Percentiles rank a stretch among this genome's conserved stretches.
These are phyloP conservation scores for Pneumocystis murina DNA, from an alignment of 1,139 yeast species.

Conservation along the genomic window DNA sequence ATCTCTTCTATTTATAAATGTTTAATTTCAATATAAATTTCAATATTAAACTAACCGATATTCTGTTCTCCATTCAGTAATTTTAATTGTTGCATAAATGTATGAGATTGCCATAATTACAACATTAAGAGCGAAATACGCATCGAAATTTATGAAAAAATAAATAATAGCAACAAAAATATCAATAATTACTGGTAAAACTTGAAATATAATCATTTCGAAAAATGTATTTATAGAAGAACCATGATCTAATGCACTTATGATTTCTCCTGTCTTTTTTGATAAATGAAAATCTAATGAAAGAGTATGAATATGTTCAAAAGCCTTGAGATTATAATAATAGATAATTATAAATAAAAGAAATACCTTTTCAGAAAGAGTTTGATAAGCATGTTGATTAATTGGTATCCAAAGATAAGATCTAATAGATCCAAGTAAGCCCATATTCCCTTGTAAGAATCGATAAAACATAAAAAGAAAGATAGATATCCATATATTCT, in stretches of 20 bases:
- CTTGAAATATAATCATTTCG: slow-evolving; percentile 33
- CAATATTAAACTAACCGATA: neutral
- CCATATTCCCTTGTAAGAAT: neutral
- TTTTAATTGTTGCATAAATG: slow-evolving; percentile 67
- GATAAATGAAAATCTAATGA: slow-evolving; percentile 82
- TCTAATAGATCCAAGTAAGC: neutral
- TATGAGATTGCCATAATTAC: slow-evolving; percentile 72
- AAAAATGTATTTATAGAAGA: slow-evolving; percentile 97
- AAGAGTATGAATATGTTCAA: slow-evolving; percentile 62
- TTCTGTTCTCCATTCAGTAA: slow-evolving; percentile 90
- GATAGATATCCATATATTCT: neutral
- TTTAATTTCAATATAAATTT: neutral
- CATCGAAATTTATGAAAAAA: slow-evolving; percentile 77
- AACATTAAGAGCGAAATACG: slow-evolving; percentile 77
- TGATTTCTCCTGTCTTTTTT: slow-evolving; percentile 86
- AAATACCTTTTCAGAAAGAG: neutral
- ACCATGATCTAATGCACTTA: slow-evolving; percentile 91
- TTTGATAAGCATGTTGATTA: neutral
- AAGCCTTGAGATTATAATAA: slow-evolving; percentile 30
- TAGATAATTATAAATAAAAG: neutral
- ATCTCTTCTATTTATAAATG: slow-evolving; percentile 49
- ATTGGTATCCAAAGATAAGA: slow-evolving; percentile 1
- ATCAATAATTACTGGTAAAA: slow-evolving; percentile 79
- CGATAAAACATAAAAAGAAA: neutral
- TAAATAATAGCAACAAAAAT: slow-evolving; percentile 60